Base-by-base conservation (phyloP, 306 rosid species). In the Oemleria cerasiformis region DNA sequence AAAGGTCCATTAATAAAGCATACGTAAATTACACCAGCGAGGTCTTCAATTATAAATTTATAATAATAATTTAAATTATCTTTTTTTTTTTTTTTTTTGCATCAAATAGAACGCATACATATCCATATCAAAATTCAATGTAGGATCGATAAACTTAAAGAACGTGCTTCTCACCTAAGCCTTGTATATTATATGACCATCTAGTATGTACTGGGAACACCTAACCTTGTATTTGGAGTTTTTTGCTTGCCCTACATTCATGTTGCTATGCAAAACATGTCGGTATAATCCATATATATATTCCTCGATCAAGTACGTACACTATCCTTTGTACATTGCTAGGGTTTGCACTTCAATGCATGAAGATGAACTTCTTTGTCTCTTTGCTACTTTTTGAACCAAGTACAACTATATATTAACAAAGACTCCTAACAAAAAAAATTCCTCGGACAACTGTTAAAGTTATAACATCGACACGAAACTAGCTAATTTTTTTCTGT, bases 381-480 rank as follows among this genome's bases (percentile, higher is more conserved):
- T 48, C 59, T 67, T 67, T 48, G n/a, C 71, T 20, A 67, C 14
- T 34, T 67, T 41, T 36, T 36, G 58, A 48, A 25, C 48, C 36
- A 17, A 23, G 30, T 50, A 67, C 72, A 36, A 67, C 16, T 11
- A 67, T 49, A 17, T 30, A 30, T 30, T 30, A 30, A 30, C 36
- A 30, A 30, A 30, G 36, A 30, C 3, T 30, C 36, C 3, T 30
- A n/a, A n/a, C 36, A 30, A 30, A 30, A 30, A 30, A 30, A 1
- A 30, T 30, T 30, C 36, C 4, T 30, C 3, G 36, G 36, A 30
- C 36, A 30, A 4, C 36, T 30, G 3, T 30, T 30, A 30, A 30
- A 30, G 36, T 30, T 30, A 30, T 30, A 30, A 30, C 3, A 30
- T 30, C 36, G 36, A 30, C 36, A 30, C 36, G 3, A 30, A 30